phyloP scores from a whole-genome alignment of 192 early-diverging fungal genomes.

The Haplosporangium gracile region DNA sequence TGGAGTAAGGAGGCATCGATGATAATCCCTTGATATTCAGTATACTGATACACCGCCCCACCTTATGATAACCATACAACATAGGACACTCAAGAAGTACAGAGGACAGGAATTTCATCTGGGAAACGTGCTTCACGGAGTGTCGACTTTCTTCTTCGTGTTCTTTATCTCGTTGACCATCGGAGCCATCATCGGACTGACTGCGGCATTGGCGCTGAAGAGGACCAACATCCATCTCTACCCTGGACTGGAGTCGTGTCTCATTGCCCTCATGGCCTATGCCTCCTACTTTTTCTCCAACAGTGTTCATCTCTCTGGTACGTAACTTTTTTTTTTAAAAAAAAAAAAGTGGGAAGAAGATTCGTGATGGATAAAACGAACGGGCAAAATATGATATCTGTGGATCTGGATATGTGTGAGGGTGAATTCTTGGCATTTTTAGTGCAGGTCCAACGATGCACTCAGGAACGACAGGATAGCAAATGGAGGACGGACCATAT shows the following conservation, averaged over 20 bases:
- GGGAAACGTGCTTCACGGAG: constrained; percentile 70
- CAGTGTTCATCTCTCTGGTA: constrained; percentile 86
- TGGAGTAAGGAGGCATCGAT: no score
- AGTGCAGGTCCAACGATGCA: background rate
- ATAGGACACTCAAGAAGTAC: constrained; percentile 81
- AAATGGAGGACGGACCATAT: no score
- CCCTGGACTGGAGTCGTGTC: constrained; percentile 88
- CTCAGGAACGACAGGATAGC: background rate
- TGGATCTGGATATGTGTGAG: background rate
- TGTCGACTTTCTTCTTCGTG: constrained; percentile 83
- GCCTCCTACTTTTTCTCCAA: constrained; percentile 94
- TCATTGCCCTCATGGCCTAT: constrained; percentile 90
- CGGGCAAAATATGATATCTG: background rate
- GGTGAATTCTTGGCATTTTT: background rate
- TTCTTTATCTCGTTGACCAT: constrained; percentile 88
- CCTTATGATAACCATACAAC: background rate
- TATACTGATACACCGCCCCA: background rate
- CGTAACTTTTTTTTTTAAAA: background rate
- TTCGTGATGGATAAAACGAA: background rate
- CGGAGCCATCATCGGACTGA: constrained; percentile 83
- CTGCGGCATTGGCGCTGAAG: constrained; percentile 89
- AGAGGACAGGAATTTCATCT: constrained; percentile 79
- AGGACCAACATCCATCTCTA: constrained; percentile 86
- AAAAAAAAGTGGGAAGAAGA: background rate
- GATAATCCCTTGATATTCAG: no score